A percentile compares a stretch with the other conserved stretches of the same genome.
Conservation (phyloP, 2,329 filamentous ascomycete species). For the Penicillium paneum region DNA sequence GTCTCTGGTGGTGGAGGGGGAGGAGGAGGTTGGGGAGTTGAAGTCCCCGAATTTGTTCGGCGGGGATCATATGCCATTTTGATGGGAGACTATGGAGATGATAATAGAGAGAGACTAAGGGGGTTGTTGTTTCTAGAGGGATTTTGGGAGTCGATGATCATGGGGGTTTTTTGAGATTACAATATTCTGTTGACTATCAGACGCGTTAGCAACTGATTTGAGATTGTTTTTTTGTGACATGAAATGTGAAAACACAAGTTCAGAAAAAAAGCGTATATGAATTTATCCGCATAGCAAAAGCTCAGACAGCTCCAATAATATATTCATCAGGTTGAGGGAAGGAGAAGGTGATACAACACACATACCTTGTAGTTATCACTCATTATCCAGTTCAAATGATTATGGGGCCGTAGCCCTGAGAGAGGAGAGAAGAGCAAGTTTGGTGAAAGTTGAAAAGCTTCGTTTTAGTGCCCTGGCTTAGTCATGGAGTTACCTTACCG, state of each 20-base stretch:
- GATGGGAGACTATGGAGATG: conserved; percentile 16
- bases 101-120: conserved; percentile 10
- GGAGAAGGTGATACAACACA: not conserved
- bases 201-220: conserved; percentile 24
- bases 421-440: conserved; percentile 14
- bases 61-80: conserved; percentile 53
- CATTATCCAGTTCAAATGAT: conserved; percentile 27
- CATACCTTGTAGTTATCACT: conserved; percentile 31
- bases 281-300: conserved; percentile 58
- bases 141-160: conserved; percentile 23
- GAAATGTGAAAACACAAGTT: conserved; percentile 13
- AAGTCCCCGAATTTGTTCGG: conserved; percentile 47
- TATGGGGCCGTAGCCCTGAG: conserved; percentile 34
- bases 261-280: conserved; percentile 51
- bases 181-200: conserved; percentile 32
- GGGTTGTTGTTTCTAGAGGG: conserved; percentile 9
- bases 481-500: not conserved
- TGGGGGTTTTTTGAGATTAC: conserved; percentile 36
- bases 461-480: conserved; percentile 23
- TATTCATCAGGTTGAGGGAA: conserved; percentile 52
- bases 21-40: conserved; percentile 43
- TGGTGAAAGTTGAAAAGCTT: not conserved
- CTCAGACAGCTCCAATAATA: conserved; percentile 78
- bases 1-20: conserved; percentile 46
- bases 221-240: not conserved